Conservation (phyloP, 1,284 basidiomycete species). For the Moesziomyces globuligerus region DNA sequence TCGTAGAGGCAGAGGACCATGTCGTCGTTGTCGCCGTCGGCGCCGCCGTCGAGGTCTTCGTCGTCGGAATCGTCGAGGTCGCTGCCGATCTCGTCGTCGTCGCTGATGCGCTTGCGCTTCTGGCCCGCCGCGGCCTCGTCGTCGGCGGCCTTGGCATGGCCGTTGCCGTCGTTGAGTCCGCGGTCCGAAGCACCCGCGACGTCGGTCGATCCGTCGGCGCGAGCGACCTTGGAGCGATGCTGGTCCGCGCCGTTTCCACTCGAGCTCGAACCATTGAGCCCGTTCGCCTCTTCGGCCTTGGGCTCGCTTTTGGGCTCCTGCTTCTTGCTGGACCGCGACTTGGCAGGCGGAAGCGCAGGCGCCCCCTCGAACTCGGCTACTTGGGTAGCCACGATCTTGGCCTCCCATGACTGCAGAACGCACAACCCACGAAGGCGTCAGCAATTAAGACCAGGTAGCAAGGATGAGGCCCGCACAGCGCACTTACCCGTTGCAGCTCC, state of each 20-base stretch:
- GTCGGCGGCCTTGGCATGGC: slow-evolving; percentile 17
- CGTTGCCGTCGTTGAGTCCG: slow-evolving; percentile 7
- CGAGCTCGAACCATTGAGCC: slow-evolving; percentile 9
- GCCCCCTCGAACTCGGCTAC: slow-evolving; percentile 89
- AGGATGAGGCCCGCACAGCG: too few species aligned
- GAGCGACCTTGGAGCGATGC: slow-evolving; percentile 43
- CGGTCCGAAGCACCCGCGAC: slow-evolving; percentile 19
- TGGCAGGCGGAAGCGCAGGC: slow-evolving; percentile 42
- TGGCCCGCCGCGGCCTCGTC: slow-evolving; percentile 35
- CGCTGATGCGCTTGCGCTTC: slow-evolving; percentile 68
- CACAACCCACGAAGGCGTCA: too few species aligned
- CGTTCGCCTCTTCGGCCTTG: slow-evolving; percentile 32
- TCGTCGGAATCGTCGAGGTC: slow-evolving; percentile 92
- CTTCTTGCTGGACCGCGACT: slow-evolving; percentile 43
- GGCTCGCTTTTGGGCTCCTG: slow-evolving; percentile 31
- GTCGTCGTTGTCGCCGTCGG: slow-evolving; percentile 73
- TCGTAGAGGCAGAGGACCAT: slow-evolving; percentile 99
- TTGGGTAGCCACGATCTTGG: slow-evolving; percentile 87
- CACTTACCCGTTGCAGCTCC: slow-evolving; percentile 84
- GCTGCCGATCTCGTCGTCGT: slow-evolving; percentile 88
- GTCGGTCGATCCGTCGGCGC: slow-evolving; percentile 33
- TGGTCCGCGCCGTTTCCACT: slow-evolving; percentile 22
- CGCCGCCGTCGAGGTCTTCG: slow-evolving; percentile 71
- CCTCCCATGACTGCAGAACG: slow-evolving; percentile 84
- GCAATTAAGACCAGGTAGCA: too few species aligned